Conservation (phyloP, 345 rosid genomes). For the Aquilaria malaccensis region DNA sequence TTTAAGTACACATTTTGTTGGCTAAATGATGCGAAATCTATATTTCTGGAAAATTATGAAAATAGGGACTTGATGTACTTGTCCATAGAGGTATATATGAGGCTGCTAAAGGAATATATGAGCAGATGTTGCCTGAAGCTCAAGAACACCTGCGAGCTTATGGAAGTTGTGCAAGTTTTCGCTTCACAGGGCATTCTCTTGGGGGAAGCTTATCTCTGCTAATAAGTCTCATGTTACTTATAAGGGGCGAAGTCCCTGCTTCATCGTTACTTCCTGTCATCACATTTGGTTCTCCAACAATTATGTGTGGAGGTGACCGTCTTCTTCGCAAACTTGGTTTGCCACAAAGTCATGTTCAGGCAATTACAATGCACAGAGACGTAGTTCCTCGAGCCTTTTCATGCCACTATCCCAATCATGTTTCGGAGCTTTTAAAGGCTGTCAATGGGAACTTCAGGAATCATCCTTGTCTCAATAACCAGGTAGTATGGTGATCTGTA, state of each 20-base stretch:
- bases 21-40: neutral
- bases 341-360: slow-evolving; percentile 62
- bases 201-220: slow-evolving; percentile 85
- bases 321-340: slow-evolving; percentile 70
- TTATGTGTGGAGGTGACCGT: slow-evolving; percentile 73
- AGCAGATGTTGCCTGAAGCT: slow-evolving; percentile 80
- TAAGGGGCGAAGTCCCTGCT: slow-evolving; percentile 63
- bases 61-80: slow-evolving; percentile 56
- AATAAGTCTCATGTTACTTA: slow-evolving; percentile 64
- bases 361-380: slow-evolving; percentile 70
- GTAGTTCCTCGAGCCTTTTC: slow-evolving; percentile 90
- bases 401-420: slow-evolving; percentile 73
- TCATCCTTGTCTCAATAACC: slow-evolving; percentile 76
- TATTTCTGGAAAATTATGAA: neutral
- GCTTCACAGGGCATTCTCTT: slow-evolving; percentile 84
- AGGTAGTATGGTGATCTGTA: slow-evolving; percentile 25
- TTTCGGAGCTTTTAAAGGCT: slow-evolving; percentile 75
- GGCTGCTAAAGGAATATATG: slow-evolving; percentile 93
- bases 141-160: slow-evolving; percentile 39
- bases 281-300: slow-evolving; percentile 78
- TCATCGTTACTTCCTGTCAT: slow-evolving; percentile 70
- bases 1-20: neutral
- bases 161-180: slow-evolving; percentile 49
- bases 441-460: slow-evolving; percentile 69
- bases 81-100: slow-evolving; percentile 89